Conservation (phyloP, 306 rosid species). For the Gynostemma pentaphyllum region DNA sequence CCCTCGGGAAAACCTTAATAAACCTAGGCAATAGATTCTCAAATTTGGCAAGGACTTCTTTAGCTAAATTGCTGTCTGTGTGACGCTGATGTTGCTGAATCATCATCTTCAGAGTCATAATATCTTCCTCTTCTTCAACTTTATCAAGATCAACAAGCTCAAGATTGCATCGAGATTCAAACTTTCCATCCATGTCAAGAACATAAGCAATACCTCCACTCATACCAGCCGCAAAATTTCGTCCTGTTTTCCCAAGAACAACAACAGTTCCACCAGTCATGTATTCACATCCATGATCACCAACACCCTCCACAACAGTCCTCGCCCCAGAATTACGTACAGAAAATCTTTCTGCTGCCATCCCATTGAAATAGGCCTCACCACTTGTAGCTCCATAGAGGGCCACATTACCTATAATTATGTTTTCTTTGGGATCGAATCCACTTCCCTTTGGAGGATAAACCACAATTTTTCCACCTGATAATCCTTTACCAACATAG, state of each 20-base stretch:
- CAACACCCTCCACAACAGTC: slow-evolving; percentile 98
- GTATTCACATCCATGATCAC: slow-evolving; percentile 98
- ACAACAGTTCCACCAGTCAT: slow-evolving; percentile 98
- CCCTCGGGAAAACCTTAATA: slow-evolving; percentile 82
- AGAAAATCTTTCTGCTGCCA: slow-evolving; percentile 99
- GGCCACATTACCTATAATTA: slow-evolving; percentile 92
- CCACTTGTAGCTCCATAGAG: slow-evolving; percentile 91
- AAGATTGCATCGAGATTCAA: slow-evolving; percentile 60
- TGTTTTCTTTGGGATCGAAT: slow-evolving; percentile 87
- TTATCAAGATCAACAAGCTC: slow-evolving; percentile 92
- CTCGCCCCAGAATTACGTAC: slow-evolving; percentile 96
- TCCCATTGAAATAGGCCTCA: slow-evolving; percentile 95
- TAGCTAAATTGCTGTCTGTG: slow-evolving; percentile 70
- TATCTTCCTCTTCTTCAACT: slow-evolving; percentile 80
- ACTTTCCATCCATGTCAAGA: slow-evolving; percentile 62
- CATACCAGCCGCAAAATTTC: slow-evolving; percentile 99
- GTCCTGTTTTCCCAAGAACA: slow-evolving; percentile 88
- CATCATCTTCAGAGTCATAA: slow-evolving; percentile 65
- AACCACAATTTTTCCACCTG: slow-evolving; percentile 88
- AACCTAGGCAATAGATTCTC: slow-evolving; percentile 69
- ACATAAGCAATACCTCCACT: slow-evolving; percentile 95
- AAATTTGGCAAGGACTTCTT: slow-evolving; percentile 68
- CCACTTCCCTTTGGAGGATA: slow-evolving; percentile 80
- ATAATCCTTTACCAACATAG: slow-evolving; percentile 92
- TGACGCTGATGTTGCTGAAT: slow-evolving; percentile 95